Base-by-base conservation (phyloP, 768 basidiomycete genomes). In the Termitomyces sp. region DNA sequence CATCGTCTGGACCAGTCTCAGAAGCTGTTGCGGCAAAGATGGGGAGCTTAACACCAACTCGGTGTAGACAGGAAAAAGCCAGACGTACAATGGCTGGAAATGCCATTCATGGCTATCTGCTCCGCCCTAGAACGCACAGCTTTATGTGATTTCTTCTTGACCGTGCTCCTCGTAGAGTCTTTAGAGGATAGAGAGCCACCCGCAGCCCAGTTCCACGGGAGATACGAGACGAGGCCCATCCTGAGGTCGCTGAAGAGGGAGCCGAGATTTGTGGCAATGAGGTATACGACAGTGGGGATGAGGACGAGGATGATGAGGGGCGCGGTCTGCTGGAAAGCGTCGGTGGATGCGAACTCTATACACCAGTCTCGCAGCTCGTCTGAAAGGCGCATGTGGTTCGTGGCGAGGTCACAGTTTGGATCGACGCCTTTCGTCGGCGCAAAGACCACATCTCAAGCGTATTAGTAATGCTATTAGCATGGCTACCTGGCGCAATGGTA, bases 401-500 rank as follows among this genome's bases (percentile, higher is more conserved):
- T 60, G 58, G 58, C 59, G 32, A 61, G 51, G 55, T 50, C 36
- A 53, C 59, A 64, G 56, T 37, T n/a, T 20, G 42, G 10, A 26
- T 3, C 47, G 39, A 20, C 39, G 16, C 39, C 39, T 41, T 9
- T 20, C 39, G 39, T 20, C 18, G 39, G 3, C n/a, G 39, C 39
- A 9, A n/a, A 0, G 5, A n/a, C 39, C 8, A n/a, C n/a, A 8
- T 0, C 1, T 22, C 10, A 2, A 0, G 22, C 4, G n/a, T 1
- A 20, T 13, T 13, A 13, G 42, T 43, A 20, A 52, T 2, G 3
- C 31, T 8, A 7, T 42, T 26, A 46, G 26, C 22, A 77, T 72
- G 85, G 84, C 82, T 86, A 83, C 87, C 87, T 90, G 76, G 88
- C 88, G 87, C 88, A 90, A 90, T 90, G 88, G 88, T 89, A 90